Conservation (phyloP, 345 rosid genomes). For the Hypericum androsaemum region DNA sequence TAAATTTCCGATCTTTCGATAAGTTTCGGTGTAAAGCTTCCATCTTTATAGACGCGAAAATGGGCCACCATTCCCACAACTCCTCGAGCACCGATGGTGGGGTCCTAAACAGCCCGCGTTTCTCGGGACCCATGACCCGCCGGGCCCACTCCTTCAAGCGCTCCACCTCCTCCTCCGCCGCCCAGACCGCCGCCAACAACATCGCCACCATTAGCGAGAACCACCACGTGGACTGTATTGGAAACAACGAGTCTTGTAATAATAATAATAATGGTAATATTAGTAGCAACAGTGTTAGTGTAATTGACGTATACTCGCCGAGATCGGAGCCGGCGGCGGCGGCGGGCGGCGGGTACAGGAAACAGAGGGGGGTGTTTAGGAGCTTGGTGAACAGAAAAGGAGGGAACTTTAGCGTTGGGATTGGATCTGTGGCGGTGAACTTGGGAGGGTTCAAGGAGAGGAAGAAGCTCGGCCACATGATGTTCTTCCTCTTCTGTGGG, state of each 20-base stretch:
- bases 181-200: constrained; percentile 6
- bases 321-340: constrained; percentile 50
- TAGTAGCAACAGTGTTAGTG: constrained; percentile 42
- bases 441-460: constrained; percentile 48
- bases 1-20: neutral
- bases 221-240: constrained; percentile 6
- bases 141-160: constrained; percentile 90
- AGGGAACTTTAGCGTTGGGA: constrained; percentile 2
- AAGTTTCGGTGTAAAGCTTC: neutral
- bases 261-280: neutral
- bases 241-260: neutral
- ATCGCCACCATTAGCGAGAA: constrained; percentile 2
- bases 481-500: constrained; percentile 77
- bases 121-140: constrained; percentile 80
- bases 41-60: constrained; percentile 4
- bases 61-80: constrained; percentile 46
- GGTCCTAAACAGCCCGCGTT: constrained; percentile 79
- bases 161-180: constrained; percentile 25
- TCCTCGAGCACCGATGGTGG: constrained; percentile 43
- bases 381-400: constrained; percentile 37
- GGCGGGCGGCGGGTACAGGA: constrained; percentile 32
- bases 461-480: constrained; percentile 77
- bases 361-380: constrained; percentile 38
- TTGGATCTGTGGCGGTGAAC: constrained; percentile 49
- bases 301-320: constrained; percentile 73